Base-by-base conservation (phyloP, 2,329 filamentous ascomycete species). In the Sporothrix phasma region DNA sequence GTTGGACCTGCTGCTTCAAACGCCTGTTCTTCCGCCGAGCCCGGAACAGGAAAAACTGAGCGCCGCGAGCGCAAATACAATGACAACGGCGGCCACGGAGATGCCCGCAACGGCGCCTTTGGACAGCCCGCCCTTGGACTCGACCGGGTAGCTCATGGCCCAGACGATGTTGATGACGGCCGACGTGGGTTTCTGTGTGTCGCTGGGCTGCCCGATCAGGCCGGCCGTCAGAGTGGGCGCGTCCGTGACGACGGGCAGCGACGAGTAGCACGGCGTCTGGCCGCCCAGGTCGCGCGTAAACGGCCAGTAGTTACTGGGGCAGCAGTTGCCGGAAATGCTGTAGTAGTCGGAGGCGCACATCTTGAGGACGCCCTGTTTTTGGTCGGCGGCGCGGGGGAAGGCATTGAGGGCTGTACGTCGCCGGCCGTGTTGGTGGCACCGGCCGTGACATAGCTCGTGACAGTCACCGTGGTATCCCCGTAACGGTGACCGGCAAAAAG, bases 81-180 rank as follows among this genome's bases (percentile, higher is more conserved):
- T 71, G 3, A 78, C 64, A 15, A 70, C 72, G 61, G 71, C 72
- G 5, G 73, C 79, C 3, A 81, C 73, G 43, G 73, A 77, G 37
- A 82, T 81, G 56, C 80, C 80, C 22, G 75, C 77, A 41, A 77
- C 77, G 64, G 77, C 78, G 24, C 78, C 80, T 0, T 70, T 72
- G 3, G 75, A 71, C 3, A 81, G 73, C 2, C 74, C 70, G 29
- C n/a, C 1, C 65, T 61, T 69, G 26, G 67, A 65, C 8, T 63
- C 56, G 5, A 70, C 67, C 4, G 69, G 68, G 53, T 69, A 72
- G 41, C 67, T 67, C 69, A 71, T 70, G 37, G 71, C 67, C 69
- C 69, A 72, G 31, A 72, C 67, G 31, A 72, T 66, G 66, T 71
- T 71, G 65, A 71, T 64, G 15, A 72, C 68, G 49, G 71, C 71